Conservation (phyloP, 805 yeast species). For the Saccharomycopsis sp. region DNA sequence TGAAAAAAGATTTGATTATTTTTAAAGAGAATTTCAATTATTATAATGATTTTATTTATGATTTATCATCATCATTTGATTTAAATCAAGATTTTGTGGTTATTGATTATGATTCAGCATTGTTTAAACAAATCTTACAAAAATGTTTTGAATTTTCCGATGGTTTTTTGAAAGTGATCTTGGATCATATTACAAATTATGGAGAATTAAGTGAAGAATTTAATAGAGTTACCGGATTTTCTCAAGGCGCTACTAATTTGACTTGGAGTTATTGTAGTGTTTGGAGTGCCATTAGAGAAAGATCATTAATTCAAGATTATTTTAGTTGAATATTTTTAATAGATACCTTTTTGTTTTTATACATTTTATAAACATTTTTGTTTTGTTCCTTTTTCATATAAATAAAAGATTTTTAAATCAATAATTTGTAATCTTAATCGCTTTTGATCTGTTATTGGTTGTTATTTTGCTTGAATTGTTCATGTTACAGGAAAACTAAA, state of each 20-base stretch:
- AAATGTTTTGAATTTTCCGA: constrained; percentile 50
- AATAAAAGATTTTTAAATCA: neutral
- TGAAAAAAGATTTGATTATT: constrained; percentile 35
- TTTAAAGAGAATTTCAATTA: constrained; percentile 23
- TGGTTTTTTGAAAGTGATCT: constrained; percentile 50
- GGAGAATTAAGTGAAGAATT: constrained; percentile 87
- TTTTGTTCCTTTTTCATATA: neutral
- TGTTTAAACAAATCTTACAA: constrained; percentile 29
- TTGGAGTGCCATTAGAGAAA: constrained; percentile 59
- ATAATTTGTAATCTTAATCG: neutral
- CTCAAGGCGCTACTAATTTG: constrained; percentile 79
- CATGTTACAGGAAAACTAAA: no score
- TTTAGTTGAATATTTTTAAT: neutral
- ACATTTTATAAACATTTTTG: neutral
- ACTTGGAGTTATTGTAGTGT: constrained; percentile 89
- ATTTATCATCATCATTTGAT: constrained; percentile 12
- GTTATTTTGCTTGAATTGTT: no score
- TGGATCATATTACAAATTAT: constrained; percentile 47
- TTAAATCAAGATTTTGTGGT: constrained; percentile 5
- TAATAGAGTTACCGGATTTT: constrained; percentile 66
- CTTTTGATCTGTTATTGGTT: neutral
- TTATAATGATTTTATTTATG: constrained; percentile 25
- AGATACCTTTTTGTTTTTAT: neutral
- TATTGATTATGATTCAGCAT: constrained; percentile 20
- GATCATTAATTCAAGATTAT: constrained; percentile 24